Evolutionary conservation across 1,139 yeast genomes (phyloP), one percentile per base, ranked within the genome.

Genomic region (Pichia sp.): DNA sequence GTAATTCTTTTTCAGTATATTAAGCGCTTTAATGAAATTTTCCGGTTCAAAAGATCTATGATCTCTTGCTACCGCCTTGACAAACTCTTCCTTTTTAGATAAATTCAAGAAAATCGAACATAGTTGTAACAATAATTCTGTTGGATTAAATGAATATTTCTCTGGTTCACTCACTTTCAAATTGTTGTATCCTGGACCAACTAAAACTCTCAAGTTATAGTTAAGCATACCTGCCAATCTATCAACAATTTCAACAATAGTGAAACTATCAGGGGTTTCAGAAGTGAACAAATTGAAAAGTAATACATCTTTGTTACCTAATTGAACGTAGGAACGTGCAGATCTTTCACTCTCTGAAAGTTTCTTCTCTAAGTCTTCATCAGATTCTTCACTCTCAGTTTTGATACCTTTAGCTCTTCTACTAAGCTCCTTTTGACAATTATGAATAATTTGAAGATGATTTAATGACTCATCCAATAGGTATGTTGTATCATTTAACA

Each of bases 221-320:
- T 91, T 84, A 58, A 91, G 68, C 99, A 91, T 91, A 36, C 95
- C 88, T 0, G 98, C 95, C 47, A 91, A 68, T 60, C 98, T 73
- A 54, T 86, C 96, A 34, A 91, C 96, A 54, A 91, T 79, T 64
- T 93, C 98, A 1, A 86, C 79, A 38, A 86, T 80, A 4, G 81
- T 79, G 63, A 91, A 93, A 0, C 95, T 93, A 42, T 68, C 69
- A 4, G 98, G 96, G 8, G 86, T 86, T 50, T 89, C 91, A 44
- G 76, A 72, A 0, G 97, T 88, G 59, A 89, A 91, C 39, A 88
- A 64, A 51, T 78, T 79, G 56, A 91, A 81, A 51, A 93, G 67
- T 40, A 73, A 74, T 64, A 89, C 79, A 0, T 96, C 85, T 58
- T 86, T 84, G 52, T 84, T 84, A 12, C 94, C 79, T 47, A 93